Percentiles rank a stretch among this genome's conserved stretches.
phyloP scores from a whole-genome alignment of 495 filamentous ascomycete species.

The Hypoxylon intermedium region DNA sequence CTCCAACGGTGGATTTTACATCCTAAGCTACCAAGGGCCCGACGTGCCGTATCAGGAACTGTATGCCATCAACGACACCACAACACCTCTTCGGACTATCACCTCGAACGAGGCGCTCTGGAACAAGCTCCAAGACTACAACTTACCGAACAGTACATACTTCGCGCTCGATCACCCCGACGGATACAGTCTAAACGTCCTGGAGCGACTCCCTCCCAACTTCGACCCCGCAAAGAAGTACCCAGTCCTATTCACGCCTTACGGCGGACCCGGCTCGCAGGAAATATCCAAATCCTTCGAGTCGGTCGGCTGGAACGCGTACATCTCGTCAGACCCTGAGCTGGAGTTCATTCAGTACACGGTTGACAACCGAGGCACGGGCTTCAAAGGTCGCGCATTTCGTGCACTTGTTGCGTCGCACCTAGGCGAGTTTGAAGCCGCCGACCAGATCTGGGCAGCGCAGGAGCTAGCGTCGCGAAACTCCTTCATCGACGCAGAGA shows the following conservation, averaged over 20 bases:
- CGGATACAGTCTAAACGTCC: slow-evolving; percentile 56
- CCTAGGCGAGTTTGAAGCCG: slow-evolving; percentile 61
- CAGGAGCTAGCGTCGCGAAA: slow-evolving; percentile 50
- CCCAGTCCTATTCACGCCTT: slow-evolving; percentile 61
- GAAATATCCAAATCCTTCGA: slow-evolving; percentile 56
- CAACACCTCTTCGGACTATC: slow-evolving; percentile 54
- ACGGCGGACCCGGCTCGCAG: slow-evolving; percentile 63
- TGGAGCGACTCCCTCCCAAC: slow-evolving; percentile 57
- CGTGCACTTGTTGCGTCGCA: slow-evolving; percentile 54
- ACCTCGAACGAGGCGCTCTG: slow-evolving; percentile 58
- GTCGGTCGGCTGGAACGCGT: slow-evolving; percentile 55
- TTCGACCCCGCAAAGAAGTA: slow-evolving; percentile 62
- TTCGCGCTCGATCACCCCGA: slow-evolving; percentile 56
- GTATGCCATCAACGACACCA: slow-evolving; percentile 55
- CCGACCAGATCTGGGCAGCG: slow-evolving; percentile 65
- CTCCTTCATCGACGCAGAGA: slow-evolving; percentile 54
- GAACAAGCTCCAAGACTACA: slow-evolving; percentile 54
- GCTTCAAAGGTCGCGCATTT: slow-evolving; percentile 60
- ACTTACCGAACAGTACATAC: slow-evolving; percentile 58
- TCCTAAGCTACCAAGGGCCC: slow-evolving; percentile 63
- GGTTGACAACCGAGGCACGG: slow-evolving; percentile 65
- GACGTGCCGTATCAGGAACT: slow-evolving; percentile 64
- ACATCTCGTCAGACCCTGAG: slow-evolving; percentile 64
- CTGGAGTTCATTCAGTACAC: slow-evolving; percentile 63
- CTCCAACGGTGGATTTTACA: slow-evolving; percentile 58